Percentiles rank a stretch among this genome's conserved stretches.
These are phyloP conservation scores for Crithidia expoeki DNA, from an alignment of 208 protist genomes.

Conservation along the genomic window DNA sequence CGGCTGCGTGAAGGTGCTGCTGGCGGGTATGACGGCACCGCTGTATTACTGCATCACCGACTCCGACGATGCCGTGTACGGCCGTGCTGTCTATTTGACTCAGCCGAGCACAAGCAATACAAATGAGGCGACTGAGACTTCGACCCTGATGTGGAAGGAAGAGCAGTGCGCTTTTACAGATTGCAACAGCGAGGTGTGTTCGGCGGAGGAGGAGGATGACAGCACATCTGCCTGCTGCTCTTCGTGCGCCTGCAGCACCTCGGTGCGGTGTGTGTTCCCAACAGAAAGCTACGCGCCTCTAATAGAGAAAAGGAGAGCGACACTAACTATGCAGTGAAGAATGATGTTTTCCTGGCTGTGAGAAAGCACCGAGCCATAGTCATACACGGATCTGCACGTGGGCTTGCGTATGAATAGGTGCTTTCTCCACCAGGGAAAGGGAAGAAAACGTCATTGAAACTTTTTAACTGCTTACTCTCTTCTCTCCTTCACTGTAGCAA, in stretches of 20 bases:
- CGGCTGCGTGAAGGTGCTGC: conserved; percentile 13
- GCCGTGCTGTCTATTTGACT: conserved; percentile 3
- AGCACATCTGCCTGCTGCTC: background rate
- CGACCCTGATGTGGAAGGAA: conserved; percentile 1
- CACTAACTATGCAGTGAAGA: no score
- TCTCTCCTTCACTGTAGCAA: no score
- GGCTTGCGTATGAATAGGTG: no score
- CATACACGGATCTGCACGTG: no score
- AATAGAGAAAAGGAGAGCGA: no score
- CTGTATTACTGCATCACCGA: conserved; percentile 8
- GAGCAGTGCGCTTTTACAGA: background rate
- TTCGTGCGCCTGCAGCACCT: background rate
- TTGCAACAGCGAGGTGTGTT: background rate
- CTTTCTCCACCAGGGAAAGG: no score
- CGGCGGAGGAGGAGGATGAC: background rate
- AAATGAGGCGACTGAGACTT: no score
- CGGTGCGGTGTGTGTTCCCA: background rate
- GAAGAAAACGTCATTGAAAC: no score
- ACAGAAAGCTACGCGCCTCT: no score
- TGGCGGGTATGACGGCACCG: background rate
- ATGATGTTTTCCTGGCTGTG: no score
- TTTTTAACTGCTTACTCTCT: no score
- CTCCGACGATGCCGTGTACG: conserved; percentile 18
- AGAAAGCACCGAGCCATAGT: no score
- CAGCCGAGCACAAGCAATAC: background rate